Conservation (phyloP, 2,329 filamentous ascomycete species). For the Coniochaeta sp. region DNA sequence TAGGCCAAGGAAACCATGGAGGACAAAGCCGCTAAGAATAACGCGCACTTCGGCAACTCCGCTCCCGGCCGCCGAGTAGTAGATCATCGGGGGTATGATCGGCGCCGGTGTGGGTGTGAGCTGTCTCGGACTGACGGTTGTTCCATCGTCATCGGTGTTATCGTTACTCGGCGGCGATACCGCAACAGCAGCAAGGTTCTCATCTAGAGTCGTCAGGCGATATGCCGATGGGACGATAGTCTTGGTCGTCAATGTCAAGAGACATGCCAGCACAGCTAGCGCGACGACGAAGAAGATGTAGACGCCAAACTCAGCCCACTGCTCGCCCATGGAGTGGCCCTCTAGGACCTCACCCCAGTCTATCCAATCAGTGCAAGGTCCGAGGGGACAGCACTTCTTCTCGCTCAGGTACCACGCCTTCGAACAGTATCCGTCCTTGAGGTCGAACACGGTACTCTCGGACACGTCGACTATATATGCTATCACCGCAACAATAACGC, state of each 20-base stretch:
- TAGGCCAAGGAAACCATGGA: conserved; percentile 89
- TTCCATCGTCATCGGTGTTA: conserved; percentile 29
- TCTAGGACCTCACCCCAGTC: conserved; percentile 46
- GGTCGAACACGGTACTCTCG: conserved; percentile 79
- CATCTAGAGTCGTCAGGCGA: conserved; percentile 80
- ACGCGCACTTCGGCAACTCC: conserved; percentile 96
- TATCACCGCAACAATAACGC: conserved; percentile 73
- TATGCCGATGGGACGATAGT: conserved; percentile 88
- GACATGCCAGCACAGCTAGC: conserved; percentile 66
- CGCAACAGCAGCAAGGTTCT: conserved; percentile 72
- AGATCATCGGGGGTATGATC: conserved; percentile 66
- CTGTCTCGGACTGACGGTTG: conserved; percentile 31
- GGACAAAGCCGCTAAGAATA: conserved; percentile 93
- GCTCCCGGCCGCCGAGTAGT: conserved; percentile 92
- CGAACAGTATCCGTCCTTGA: conserved; percentile 81
- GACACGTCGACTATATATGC: conserved; percentile 87
- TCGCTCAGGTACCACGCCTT: conserved; percentile 66
- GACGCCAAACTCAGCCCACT: conserved; percentile 69
- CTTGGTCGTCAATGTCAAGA: conserved; percentile 82
- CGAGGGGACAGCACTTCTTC: conserved; percentile 54
- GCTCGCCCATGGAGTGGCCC: conserved; percentile 34
- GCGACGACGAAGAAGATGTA: conserved; percentile 67
- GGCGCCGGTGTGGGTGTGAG: conserved; percentile 29
- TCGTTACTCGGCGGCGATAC: conserved; percentile 29
- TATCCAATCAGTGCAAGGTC: conserved; percentile 48